Base-by-base conservation (phyloP, 495 filamentous ascomycete genomes). In the Pseudomonodictys pantanalensis region DNA sequence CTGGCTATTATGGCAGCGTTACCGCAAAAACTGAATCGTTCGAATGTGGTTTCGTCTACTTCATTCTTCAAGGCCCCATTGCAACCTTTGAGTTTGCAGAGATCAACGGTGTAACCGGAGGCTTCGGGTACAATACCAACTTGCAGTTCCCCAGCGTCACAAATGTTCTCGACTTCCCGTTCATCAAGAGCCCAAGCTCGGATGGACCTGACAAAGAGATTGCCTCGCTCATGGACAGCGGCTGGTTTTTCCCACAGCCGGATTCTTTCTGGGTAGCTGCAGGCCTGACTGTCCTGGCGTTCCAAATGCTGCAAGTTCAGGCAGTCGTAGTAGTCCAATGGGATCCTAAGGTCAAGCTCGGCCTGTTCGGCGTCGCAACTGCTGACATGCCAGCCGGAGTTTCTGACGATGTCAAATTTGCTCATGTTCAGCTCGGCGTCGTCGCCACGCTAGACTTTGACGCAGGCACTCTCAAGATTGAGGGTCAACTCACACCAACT, bases 401-500 rank as follows among this genome's bases (percentile, higher is more conserved):
- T 7, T 9, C 4, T 8, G 12, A n/a, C 5, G 15, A 20, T 11
- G 28, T 11, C 15, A 12, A 6, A 9, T 23, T 50, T 2, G 43
- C 42, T 18, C 23, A 51, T 26, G 33, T 58, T 18, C 39, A 58
- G 32, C 5, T 58, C 10, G 7, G 8, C n/a, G 38, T 58, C 3
- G 10, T 18, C 6, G 45, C 45, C 2, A 24, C 5, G 9, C 6
- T 58, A 11, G 24, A 58, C 24, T 9, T 43, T 18, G 32, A 9
- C 15, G 5, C 24, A 0, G 80, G 77, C 2, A 56, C 47, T 12
- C 56, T 81, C 28, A 69, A 60, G 41, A 43, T 76, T 7, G 73
- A 81, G 24, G 79, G 69, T 1, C 64, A 74, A 48, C 71, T 82
- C 7, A 50, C 75, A 0, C 79, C 78, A 1, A 52, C 43, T 17